Evolutionary conservation across 352 stramenopile species (phyloP).

Genomic region (Pythium phragmitis): DNA sequence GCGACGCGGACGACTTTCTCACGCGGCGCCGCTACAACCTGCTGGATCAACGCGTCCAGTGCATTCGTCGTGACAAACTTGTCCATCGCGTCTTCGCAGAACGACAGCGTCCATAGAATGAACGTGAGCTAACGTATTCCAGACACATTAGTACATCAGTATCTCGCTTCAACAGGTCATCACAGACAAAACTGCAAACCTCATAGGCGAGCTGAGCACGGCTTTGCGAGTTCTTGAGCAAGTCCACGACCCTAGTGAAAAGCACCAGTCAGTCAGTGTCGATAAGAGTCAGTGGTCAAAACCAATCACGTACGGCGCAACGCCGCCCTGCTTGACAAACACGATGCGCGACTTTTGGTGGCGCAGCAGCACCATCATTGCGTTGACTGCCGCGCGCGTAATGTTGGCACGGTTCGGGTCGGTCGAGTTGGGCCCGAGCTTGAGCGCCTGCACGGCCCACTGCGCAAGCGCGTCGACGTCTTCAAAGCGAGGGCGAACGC

Average conservation of each 20-base stretch:
- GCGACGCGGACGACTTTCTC: slow-evolving; percentile 97
- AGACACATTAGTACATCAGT: no score
- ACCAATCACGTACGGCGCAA: slow-evolving; percentile 75
- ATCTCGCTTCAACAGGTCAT: neutral
- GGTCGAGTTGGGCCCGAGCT: slow-evolving; percentile 56
- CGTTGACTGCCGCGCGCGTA: slow-evolving; percentile 85
- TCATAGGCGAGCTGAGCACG: slow-evolving; percentile 95
- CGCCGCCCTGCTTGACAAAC: slow-evolving; percentile 90
- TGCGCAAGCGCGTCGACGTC: slow-evolving; percentile 79
- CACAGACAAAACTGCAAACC: slow-evolving; percentile 26
- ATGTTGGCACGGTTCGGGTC: slow-evolving; percentile 73
- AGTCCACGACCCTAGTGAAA: slow-evolving; percentile 49
- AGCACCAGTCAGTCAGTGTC: neutral
- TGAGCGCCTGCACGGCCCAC: slow-evolving; percentile 74
- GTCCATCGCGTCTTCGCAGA: slow-evolving; percentile 81
- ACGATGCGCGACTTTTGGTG: slow-evolving; percentile 85
- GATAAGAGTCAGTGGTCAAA: neutral
- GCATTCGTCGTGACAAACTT: slow-evolving; percentile 71
- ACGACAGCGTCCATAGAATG: slow-evolving; percentile 96
- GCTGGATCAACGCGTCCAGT: slow-evolving; percentile 70
- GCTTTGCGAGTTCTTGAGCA: slow-evolving; percentile 77
- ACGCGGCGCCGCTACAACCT: slow-evolving; percentile 91
- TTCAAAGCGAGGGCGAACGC: slow-evolving; percentile 74
- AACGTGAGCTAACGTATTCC: slow-evolving; percentile 87
- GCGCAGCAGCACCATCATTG: slow-evolving; percentile 91